Conservation (phyloP, 306 rosid species). For the Leucaena leucocephala region DNA sequence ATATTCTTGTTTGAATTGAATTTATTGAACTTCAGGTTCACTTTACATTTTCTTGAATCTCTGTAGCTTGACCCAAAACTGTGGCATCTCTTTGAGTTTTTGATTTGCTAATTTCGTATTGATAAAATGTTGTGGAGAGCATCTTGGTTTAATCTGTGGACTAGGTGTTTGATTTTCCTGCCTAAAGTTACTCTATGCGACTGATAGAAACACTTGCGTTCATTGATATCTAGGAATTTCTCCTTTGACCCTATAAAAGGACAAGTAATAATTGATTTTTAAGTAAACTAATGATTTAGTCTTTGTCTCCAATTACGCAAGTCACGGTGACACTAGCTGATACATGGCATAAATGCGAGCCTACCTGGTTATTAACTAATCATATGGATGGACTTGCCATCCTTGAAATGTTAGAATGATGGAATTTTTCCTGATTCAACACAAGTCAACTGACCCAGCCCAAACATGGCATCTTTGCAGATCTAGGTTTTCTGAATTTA, state of each 20-base stretch:
- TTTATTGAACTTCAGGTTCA: slow-evolving; percentile 10
- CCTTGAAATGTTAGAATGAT: not conserved
- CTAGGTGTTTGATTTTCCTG: not conserved
- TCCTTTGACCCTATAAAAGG: not conserved
- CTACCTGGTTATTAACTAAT: not conserved
- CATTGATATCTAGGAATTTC: not conserved
- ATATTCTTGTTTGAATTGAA: not conserved
- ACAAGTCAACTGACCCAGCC: not conserved
- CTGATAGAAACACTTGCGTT: not conserved
- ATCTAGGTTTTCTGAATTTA: not conserved
- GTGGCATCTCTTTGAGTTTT: not conserved
- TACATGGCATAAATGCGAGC: not conserved
- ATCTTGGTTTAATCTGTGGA: not conserved
- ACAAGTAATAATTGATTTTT: not conserved
- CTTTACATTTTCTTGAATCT: not conserved
- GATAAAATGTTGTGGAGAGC: not conserved
- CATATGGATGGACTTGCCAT: not conserved
- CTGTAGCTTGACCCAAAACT: not conserved
- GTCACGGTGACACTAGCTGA: not conserved
- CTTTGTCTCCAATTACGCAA: not conserved
- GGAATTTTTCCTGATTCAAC: not conserved
- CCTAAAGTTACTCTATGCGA: not conserved
- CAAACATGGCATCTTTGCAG: not conserved
- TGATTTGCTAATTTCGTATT: not conserved
- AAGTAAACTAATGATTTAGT: not conserved